phyloP scores from a whole-genome alignment of 129 eudicot species.

The Chrysanthemum lavandulifolium region DNA sequence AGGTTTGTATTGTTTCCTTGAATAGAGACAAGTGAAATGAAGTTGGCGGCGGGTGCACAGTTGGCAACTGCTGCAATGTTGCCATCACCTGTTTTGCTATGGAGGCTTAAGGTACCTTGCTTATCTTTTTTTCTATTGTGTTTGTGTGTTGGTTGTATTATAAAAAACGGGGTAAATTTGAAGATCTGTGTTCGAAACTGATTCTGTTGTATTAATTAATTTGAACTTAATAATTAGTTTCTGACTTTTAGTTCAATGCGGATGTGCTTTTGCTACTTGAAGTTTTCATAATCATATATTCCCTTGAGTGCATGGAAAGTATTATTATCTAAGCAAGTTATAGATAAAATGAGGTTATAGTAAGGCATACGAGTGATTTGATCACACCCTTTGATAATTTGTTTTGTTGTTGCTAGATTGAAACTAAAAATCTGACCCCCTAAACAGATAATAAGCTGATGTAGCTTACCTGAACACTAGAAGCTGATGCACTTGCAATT shows the following conservation, averaged over 20 bases:
- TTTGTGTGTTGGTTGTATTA: not conserved
- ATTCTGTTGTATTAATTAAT: not conserved
- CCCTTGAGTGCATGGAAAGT: not conserved
- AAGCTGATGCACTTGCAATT: not conserved
- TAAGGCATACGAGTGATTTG: not conserved
- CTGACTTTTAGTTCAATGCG: not conserved
- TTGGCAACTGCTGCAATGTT: conserved; percentile 62
- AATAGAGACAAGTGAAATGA: conserved; percentile 70
- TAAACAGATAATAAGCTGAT: not conserved
- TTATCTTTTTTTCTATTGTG: not conserved
- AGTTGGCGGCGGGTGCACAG: conserved; percentile 59
- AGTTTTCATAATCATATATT: conserved; percentile 7
- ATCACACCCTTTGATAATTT: not conserved
- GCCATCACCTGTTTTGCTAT: conserved; percentile 85
- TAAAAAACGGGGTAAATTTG: not conserved
- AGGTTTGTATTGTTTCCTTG: conserved; percentile 25
- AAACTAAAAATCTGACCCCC: not conserved
- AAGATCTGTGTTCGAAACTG: not conserved
- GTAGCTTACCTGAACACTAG: not conserved
- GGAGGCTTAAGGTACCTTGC: conserved; percentile 90
- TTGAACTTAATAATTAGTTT: not conserved
- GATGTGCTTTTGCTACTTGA: conserved; percentile 4
- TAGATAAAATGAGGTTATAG: not conserved
- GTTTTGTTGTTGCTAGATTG: not conserved
- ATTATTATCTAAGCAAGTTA: too few species aligned